Percentiles rank a stretch among this genome's conserved stretches.
These are phyloP conservation scores for Knufia petricola DNA, from an alignment of 2,329 filamentous ascomycete species.

Conservation along the genomic window DNA sequence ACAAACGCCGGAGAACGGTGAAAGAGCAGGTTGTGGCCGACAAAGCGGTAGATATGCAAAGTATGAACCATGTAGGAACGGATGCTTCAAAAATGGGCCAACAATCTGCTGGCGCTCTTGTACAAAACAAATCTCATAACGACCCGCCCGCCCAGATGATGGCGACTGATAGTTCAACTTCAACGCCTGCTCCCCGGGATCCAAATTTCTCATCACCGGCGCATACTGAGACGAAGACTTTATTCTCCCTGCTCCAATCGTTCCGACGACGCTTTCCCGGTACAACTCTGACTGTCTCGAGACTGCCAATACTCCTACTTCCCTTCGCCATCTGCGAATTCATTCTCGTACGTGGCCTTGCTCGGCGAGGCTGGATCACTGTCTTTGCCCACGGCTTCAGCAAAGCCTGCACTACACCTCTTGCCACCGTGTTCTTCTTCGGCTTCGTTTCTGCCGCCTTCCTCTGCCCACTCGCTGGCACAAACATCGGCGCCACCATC, in stretches of 20 bases:
- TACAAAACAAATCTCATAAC: background rate
- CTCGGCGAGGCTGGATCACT: conserved; percentile 21
- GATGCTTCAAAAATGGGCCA: background rate
- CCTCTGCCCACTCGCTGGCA: conserved; percentile 22
- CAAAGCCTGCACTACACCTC: conserved; percentile 19
- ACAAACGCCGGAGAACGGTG: conserved; percentile 7
- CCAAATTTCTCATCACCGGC: background rate
- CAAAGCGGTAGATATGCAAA: conserved; percentile 11
- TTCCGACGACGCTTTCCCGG: conserved; percentile 17
- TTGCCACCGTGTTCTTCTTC: conserved; percentile 21
- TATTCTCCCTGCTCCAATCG: conserved; percentile 12
- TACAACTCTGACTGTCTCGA: conserved; percentile 15
- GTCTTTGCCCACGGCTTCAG: conserved; percentile 21
- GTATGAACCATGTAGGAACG: conserved; percentile 3
- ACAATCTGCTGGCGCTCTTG: background rate
- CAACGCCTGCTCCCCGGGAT: background rate
- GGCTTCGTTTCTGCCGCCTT: conserved; percentile 20
- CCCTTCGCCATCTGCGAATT: conserved; percentile 24
- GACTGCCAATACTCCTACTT: conserved; percentile 20
- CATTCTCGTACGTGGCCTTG: conserved; percentile 22
- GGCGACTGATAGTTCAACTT: too few relatives aligned
- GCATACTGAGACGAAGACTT: background rate
- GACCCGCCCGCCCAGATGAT: background rate
- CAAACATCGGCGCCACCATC: conserved; percentile 24
- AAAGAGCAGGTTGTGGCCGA: conserved; percentile 10